These are phyloP conservation scores for Phytophthora pini DNA, from an alignment of 352 stramenopile species.

Conservation along the genomic window DNA sequence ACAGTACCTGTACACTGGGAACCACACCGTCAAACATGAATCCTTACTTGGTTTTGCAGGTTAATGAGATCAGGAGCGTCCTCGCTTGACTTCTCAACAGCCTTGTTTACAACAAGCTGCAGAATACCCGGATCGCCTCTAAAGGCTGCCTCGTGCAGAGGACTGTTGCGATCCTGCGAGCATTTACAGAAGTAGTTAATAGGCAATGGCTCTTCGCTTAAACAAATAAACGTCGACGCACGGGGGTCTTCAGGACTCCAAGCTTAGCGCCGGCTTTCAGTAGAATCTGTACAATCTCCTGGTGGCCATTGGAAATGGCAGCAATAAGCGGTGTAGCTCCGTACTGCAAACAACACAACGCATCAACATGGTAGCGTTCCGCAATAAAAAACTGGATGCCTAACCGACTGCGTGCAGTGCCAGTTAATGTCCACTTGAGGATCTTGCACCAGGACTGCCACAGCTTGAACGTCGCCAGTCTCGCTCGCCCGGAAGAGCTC, in stretches of 20 bases:
- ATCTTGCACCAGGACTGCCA: conserved; percentile 52
- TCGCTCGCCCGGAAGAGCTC: conserved; percentile 68
- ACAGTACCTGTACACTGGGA: no score
- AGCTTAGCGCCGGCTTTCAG: conserved; percentile 68
- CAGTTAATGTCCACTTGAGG: conserved; percentile 71
- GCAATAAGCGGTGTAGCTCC: conserved; percentile 74
- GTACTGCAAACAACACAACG: conserved; percentile 45
- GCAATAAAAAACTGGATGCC: no score
- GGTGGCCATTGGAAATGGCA: conserved; percentile 70
- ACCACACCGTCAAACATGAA: neutral
- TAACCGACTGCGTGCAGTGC: conserved; percentile 70
- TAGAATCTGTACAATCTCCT: conserved; percentile 58
- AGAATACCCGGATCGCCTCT: conserved; percentile 60
- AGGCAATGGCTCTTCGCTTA: neutral
- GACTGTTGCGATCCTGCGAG: conserved; percentile 75
- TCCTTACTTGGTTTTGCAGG: conserved; percentile 61
- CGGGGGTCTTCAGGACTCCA: conserved; percentile 71
- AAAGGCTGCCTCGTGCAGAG: conserved; percentile 74
- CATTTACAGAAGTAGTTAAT: neutral
- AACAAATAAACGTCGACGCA: conserved; percentile 23
- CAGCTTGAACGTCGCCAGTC: conserved; percentile 52
- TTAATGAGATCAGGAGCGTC: conserved; percentile 50
- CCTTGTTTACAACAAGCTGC: conserved; percentile 53
- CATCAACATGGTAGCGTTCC: no score
- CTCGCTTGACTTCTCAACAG: conserved; percentile 54